phyloP scores from a whole-genome alignment of 1,284 basidiomycete genomes.

The Puccinia novopanici region DNA sequence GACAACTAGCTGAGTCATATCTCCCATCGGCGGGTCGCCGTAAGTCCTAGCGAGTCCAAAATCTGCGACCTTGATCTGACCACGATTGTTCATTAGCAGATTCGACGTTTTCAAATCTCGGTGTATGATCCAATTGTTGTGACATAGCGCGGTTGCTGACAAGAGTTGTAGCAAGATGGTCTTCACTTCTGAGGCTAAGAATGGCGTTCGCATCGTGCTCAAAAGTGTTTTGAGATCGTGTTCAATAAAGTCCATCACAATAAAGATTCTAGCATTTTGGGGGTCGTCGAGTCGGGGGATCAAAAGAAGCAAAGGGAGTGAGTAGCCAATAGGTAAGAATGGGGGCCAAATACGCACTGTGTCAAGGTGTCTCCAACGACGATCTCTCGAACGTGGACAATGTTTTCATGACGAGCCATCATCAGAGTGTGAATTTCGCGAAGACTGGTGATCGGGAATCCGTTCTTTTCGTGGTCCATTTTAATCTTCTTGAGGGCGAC shows the following conservation, averaged over 20 bases:
- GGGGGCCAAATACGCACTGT: conserved; percentile 71
- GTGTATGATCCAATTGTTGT: conserved; percentile 95
- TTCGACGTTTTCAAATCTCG: conserved; percentile 97
- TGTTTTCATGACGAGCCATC: conserved; percentile 76
- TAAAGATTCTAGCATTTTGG: conserved; percentile 74
- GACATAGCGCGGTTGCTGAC: conserved; percentile 88
- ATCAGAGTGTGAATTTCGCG: conserved; percentile 93
- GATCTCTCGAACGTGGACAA: conserved; percentile 91
- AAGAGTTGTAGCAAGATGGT: conserved; percentile 89
- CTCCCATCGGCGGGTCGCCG: conserved; percentile 90
- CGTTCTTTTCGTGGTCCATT: conserved; percentile 94
- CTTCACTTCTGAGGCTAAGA: conserved; percentile 96
- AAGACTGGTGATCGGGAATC: conserved; percentile 95
- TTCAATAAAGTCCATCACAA: conserved; percentile 99
- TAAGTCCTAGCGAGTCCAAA: conserved; percentile 94
- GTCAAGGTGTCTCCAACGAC: conserved; percentile 99
- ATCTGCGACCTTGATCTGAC: conserved; percentile 96
- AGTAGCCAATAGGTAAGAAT: conserved; percentile 54
- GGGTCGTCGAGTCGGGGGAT: conserved; percentile 32
- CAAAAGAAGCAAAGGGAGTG: neutral
- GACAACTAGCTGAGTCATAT: conserved; percentile 95
- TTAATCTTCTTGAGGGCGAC: conserved; percentile 98
- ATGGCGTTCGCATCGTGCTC: conserved; percentile 87
- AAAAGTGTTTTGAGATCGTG: conserved; percentile 97
- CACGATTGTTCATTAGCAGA: conserved; percentile 96